Evolutionary conservation across 2,329 filamentous ascomycete species (phyloP).

Genomic region (Thelonectria rubi): DNA sequence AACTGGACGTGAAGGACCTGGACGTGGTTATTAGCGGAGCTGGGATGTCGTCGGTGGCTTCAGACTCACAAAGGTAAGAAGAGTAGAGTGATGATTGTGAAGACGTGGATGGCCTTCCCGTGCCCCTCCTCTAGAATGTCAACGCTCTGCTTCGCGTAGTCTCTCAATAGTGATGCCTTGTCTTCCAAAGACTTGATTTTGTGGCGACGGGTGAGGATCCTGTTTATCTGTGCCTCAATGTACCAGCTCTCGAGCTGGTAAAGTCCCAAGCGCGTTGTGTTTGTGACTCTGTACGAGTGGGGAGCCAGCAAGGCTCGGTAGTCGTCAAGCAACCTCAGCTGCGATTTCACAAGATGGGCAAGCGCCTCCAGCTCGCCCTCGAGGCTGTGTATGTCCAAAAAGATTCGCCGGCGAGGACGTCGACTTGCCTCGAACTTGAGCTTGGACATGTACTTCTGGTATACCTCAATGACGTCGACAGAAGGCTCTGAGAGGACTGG

Average conservation of each 20-base stretch:
- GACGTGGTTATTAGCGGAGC: not conserved
- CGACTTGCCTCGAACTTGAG: not conserved
- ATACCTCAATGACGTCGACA: not conserved
- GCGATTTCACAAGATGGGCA: not conserved
- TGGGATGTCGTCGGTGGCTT: not conserved
- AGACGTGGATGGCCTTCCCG: conserved; percentile 1
- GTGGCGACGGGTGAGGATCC: not conserved
- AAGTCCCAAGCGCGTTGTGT: not conserved
- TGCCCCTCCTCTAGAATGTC: conserved; percentile 5
- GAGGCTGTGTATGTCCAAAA: not conserved
- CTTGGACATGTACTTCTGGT: not conserved
- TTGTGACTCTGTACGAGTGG: not conserved
- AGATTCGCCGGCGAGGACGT: not conserved
- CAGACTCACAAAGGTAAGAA: conserved; percentile 4
- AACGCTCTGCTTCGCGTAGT: conserved; percentile 1
- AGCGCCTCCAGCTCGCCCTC: not conserved
- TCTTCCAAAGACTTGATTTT: not conserved
- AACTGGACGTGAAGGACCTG: conserved; percentile 5
- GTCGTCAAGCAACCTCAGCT: not conserved
- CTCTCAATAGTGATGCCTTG: not conserved
- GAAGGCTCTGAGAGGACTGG: not conserved
- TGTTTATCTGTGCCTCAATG: not conserved
- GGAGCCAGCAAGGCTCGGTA: not conserved
- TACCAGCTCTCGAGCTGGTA: not conserved
- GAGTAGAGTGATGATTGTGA: conserved; percentile 7